These are phyloP conservation scores for Penicillium taxi DNA, from an alignment of 495 filamentous ascomycete genomes.

Conservation along the genomic window DNA sequence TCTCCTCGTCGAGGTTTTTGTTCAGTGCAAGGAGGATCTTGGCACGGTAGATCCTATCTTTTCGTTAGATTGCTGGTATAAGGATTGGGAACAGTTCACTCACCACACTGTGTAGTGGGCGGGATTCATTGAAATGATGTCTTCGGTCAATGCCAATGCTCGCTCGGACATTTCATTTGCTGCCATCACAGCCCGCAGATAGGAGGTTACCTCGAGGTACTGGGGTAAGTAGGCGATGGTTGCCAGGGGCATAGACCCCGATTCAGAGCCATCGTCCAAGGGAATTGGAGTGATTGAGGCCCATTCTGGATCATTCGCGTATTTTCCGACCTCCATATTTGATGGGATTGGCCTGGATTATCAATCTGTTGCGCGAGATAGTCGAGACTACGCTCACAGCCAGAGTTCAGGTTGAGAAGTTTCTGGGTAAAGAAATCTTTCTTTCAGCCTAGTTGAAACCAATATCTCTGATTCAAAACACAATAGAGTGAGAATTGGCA, in stretches of 20 bases:
- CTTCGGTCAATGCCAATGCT: constrained; percentile 72
- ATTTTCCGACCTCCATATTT: constrained; percentile 37
- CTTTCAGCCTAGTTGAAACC: too few species aligned
- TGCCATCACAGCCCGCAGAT: constrained; percentile 90
- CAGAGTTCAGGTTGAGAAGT: neutral
- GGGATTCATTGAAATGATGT: constrained; percentile 86
- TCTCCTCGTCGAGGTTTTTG: constrained; percentile 60
- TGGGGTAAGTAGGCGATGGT: constrained; percentile 79
- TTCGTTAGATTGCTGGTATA: constrained; percentile 1
- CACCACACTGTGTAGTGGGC: constrained; percentile 97
- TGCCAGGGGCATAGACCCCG: constrained; percentile 61
- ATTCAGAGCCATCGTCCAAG: constrained; percentile 62
- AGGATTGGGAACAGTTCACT: constrained; percentile 6
- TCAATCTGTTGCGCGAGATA: constrained; percentile 6
- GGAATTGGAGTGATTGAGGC: constrained; percentile 75
- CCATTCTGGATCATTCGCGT: constrained; percentile 69
- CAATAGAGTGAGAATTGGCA: too few species aligned
- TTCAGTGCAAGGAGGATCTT: constrained; percentile 61
- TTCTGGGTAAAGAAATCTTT: neutral
- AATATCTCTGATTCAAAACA: too few species aligned
- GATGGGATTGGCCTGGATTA: neutral
- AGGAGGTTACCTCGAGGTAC: constrained; percentile 81
- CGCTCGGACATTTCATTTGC: constrained; percentile 73
- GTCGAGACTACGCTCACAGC: neutral
- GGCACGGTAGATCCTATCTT: constrained; percentile 71